These are phyloP conservation scores for Hypoxylon sp. DNA, from an alignment of 2,329 filamentous ascomycete species.

Conservation along the genomic window DNA sequence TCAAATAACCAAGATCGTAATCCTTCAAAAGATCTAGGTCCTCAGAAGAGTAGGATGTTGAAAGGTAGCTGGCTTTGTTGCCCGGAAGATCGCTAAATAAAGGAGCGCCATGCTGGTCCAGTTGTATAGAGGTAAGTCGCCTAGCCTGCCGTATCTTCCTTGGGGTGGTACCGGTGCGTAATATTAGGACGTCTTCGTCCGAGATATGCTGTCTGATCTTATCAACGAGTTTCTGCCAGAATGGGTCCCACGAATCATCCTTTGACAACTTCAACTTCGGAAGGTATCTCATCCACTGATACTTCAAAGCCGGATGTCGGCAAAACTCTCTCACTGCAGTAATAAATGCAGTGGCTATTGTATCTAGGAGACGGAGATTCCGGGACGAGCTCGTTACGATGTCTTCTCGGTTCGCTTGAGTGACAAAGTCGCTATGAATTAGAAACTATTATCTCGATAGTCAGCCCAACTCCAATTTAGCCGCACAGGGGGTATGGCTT, in stretches of 20 bases:
- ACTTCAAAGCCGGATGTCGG: constrained; percentile 56
- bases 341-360: constrained; percentile 58
- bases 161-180: not conserved
- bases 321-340: constrained; percentile 59
- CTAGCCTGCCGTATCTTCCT: not conserved
- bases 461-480: constrained; percentile 4
- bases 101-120: constrained; percentile 45
- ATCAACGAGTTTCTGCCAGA: constrained; percentile 19
- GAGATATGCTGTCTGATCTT: constrained; percentile 21
- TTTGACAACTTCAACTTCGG: constrained; percentile 51
- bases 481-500: constrained; percentile 12
- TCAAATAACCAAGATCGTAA: constrained; percentile 18
- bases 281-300: constrained; percentile 63
- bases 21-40: constrained; percentile 25
- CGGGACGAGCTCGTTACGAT: constrained; percentile 57
- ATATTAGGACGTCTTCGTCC: constrained; percentile 2
- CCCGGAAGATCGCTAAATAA: constrained; percentile 46
- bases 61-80: constrained; percentile 32
- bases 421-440: constrained; percentile 67
- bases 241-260: constrained; percentile 31
- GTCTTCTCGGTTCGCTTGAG: constrained; percentile 61
- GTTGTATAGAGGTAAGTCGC: not conserved
- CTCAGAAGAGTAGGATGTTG: constrained; percentile 13
- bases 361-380: constrained; percentile 56
- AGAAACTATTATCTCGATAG: constrained; percentile 57